These are phyloP conservation scores for Plasmodium blacklocki DNA, from an alignment of 169 alveolate genomes.

Conservation along the genomic window DNA sequence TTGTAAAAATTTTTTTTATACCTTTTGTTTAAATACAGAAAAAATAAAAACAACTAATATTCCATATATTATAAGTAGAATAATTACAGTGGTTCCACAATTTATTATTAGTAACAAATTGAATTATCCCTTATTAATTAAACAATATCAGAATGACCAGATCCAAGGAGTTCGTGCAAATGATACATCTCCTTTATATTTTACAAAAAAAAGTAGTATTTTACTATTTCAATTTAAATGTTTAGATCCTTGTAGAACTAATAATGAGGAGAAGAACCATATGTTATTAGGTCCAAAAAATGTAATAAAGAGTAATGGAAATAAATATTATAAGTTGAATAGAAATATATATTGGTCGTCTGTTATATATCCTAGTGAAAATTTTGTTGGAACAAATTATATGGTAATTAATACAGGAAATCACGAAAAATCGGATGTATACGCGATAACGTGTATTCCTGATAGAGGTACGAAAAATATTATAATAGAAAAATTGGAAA, in stretches of 20 bases:
- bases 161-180: slow-evolving; percentile 68
- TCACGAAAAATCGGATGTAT: slow-evolving; percentile 79
- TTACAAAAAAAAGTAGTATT: slow-evolving; percentile 27
- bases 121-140: slow-evolving; percentile 75
- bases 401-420: slow-evolving; percentile 82
- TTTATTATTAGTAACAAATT: slow-evolving; percentile 85
- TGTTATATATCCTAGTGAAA: slow-evolving; percentile 85
- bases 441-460: slow-evolving; percentile 85
- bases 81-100: slow-evolving; percentile 89
- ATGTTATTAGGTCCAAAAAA: background rate
- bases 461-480: slow-evolving; percentile 86
- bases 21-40: slow-evolving; percentile 87
- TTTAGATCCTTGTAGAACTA: background rate
- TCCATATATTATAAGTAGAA: slow-evolving; percentile 85
- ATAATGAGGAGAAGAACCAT: background rate
- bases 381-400: slow-evolving; percentile 87
- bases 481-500: slow-evolving; percentile 80
- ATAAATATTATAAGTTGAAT: slow-evolving; percentile 24
- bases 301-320: background rate
- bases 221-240: slow-evolving; percentile 51
- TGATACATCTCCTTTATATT: slow-evolving; percentile 71
- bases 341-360: slow-evolving; percentile 86
- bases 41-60: slow-evolving; percentile 84
- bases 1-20: slow-evolving; percentile 80
- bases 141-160: slow-evolving; percentile 80